Percentiles rank a stretch among this genome's conserved stretches.
These are phyloP conservation scores for slime mould (Dictyostelium discoideum) DNA, from an alignment of 78 protist species.

Conservation along the genomic window DNA sequence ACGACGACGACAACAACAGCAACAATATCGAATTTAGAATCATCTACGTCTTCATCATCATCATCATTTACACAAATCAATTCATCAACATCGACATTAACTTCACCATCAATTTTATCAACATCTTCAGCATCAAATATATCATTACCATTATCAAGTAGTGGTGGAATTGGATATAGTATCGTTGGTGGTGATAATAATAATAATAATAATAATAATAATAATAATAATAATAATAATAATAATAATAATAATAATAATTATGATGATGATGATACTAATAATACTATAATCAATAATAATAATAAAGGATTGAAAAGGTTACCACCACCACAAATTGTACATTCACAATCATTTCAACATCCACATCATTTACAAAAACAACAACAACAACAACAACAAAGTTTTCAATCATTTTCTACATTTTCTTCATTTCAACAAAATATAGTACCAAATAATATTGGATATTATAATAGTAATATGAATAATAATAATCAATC, in stretches of 20 bases:
- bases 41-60: not conserved
- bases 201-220: too few relatives aligned
- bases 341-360: constrained; percentile 20
- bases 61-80: not conserved
- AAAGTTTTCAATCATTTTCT: not conserved
- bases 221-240: too few relatives aligned
- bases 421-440: not conserved
- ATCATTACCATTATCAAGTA: not conserved
- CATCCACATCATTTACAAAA: constrained; percentile 1
- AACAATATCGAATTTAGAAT: not conserved
- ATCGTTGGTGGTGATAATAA: not conserved
- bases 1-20: not conserved
- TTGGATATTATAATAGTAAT: not conserved
- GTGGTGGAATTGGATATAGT: not conserved
- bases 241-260: not conserved
- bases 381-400: not conserved
- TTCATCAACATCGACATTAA: not conserved
- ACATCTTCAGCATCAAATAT: not conserved
- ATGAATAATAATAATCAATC: not conserved
- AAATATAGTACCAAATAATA: not conserved
- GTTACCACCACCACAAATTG: constrained; percentile 23
- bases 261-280: not conserved
- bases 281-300: not conserved
- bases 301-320: not conserved
- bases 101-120: not conserved